A percentile compares a stretch with the other conserved stretches of the same genome.
phyloP scores from a whole-genome alignment of 2,329 filamentous ascomycete species.

The Hypocreales sp. region DNA sequence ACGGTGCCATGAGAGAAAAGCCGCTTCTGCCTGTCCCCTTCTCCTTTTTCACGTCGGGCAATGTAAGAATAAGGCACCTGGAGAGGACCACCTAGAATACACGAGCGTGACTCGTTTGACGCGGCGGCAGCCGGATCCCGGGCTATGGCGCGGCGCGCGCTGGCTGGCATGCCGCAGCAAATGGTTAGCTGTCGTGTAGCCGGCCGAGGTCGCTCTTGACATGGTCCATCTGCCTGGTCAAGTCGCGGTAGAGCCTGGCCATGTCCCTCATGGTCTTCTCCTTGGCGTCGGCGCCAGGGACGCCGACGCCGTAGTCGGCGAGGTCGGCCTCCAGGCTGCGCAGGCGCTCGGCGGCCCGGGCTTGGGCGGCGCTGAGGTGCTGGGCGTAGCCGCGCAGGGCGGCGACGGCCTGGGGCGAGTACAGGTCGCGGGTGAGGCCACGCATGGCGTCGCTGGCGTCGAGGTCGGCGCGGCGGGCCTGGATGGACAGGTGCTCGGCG shows the following conservation, averaged over 20 bases:
- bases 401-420: constrained; percentile 24
- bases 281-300: constrained; percentile 20
- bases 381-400: constrained; percentile 30
- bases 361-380: constrained; percentile 32
- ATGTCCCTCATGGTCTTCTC: constrained; percentile 37
- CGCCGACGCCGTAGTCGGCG: constrained; percentile 31
- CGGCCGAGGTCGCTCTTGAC: constrained; percentile 29
- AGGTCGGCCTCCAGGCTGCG: constrained; percentile 26
- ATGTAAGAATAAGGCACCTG: no score
- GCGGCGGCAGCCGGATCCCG: no score
- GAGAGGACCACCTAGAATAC: no score
- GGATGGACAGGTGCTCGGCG: constrained; percentile 26
- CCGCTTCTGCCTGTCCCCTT: no score
- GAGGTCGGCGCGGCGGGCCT: constrained; percentile 24
- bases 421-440: constrained; percentile 22
- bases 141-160: no score
- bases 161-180: no score
- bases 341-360: constrained; percentile 27
- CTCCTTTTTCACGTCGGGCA: no score
- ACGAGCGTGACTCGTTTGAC: no score
- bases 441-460: constrained; percentile 20
- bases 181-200: constrained; percentile 6
- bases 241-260: constrained; percentile 32
- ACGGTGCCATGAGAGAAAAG: no score
- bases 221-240: constrained; percentile 33